phyloP scores from a whole-genome alignment of 768 basidiomycete genomes.

The Lentinula edodes region DNA sequence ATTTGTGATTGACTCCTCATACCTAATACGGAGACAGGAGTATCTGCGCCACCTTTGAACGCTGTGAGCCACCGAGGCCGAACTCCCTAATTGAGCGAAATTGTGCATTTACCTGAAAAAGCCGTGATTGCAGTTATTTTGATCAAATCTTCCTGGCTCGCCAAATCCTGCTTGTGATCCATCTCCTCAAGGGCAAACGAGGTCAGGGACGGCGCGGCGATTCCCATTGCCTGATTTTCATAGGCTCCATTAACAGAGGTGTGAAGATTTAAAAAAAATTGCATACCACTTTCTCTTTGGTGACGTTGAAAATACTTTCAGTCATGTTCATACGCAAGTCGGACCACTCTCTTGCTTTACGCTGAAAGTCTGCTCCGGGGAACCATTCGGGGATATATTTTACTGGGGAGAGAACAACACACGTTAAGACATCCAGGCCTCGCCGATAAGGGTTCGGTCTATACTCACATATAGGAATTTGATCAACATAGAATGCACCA shows the following conservation, averaged over 20 bases:
- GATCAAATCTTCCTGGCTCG: constrained; percentile 7
- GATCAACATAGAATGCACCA: constrained; percentile 25
- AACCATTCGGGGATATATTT: constrained; percentile 34
- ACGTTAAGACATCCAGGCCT: neutral
- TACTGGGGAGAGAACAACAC: constrained; percentile 18
- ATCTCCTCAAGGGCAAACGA: constrained; percentile 6
- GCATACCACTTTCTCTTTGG: constrained; percentile 22
- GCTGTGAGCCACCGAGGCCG: neutral
- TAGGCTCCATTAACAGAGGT: neutral
- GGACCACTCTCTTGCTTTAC: constrained; percentile 28
- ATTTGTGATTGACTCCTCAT: neutral
- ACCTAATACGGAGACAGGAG: neutral
- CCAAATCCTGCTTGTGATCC: neutral
- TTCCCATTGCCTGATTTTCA: constrained; percentile 7
- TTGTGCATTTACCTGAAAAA: constrained; percentile 15
- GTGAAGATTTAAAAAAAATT: neutral
- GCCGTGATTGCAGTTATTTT: constrained; percentile 18
- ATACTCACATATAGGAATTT: constrained; percentile 23
- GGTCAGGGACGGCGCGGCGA: constrained; percentile 10
- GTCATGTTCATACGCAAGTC: constrained; percentile 23
- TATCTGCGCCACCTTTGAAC: neutral
- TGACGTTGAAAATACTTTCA: constrained; percentile 23
- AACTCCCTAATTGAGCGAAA: too few species aligned
- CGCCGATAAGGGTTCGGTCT: neutral
- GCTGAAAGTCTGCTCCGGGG: constrained; percentile 36